These are phyloP conservation scores for Dispira simplex DNA, from an alignment of 192 early-diverging fungal species.

Conservation along the genomic window DNA sequence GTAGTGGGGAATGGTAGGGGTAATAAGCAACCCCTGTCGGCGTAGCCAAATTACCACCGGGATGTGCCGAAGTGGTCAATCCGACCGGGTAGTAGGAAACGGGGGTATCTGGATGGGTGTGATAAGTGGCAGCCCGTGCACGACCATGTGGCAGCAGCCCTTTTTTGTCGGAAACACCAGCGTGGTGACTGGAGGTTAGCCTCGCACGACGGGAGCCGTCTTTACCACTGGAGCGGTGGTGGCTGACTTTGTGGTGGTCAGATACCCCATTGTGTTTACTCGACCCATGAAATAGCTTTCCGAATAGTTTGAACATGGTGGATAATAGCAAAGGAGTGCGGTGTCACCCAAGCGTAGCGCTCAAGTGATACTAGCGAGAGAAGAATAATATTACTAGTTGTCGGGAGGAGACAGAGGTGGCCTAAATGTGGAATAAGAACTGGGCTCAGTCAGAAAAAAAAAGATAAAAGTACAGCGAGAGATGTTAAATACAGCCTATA, in stretches of 20 bases:
- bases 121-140: neutral
- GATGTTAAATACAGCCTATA: neutral
- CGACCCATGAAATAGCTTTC: conserved; percentile 4
- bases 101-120: neutral
- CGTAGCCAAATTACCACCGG: neutral
- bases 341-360: neutral
- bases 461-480: no score
- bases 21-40: neutral
- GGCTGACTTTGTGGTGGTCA: conserved; percentile 4
- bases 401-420: neutral
- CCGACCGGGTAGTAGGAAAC: neutral
- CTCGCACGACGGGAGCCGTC: no score
- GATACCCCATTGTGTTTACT: conserved; percentile 9
- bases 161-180: neutral
- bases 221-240: neutral
- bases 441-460: neutral
- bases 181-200: neutral
- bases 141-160: neutral
- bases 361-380: neutral
- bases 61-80: neutral
- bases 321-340: neutral
- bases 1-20: neutral
- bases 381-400: neutral
- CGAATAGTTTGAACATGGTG: conserved; percentile 11
- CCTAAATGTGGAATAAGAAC: neutral